A percentile compares a stretch with the other conserved stretches of the same genome.
Evolutionary conservation across 768 basidiomycete genomes (phyloP).

Genomic region (Boletus eberwhitei): DNA sequence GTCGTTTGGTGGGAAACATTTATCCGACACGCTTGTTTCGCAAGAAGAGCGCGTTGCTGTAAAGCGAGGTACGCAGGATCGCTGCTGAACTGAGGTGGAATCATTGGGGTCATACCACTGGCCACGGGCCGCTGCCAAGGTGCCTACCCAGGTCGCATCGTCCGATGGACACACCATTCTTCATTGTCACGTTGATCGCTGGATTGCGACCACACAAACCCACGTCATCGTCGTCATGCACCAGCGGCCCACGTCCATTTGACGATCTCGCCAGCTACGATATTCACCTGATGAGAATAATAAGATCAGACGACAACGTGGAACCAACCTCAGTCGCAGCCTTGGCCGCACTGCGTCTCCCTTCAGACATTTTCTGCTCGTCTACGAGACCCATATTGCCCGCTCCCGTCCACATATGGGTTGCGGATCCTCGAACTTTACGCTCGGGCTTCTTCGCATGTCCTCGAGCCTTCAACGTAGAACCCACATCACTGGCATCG

Average conservation of each 20-base stretch:
- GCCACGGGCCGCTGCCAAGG: no score
- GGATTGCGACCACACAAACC: no score
- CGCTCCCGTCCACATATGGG: constrained; percentile 30
- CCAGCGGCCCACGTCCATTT: constrained; percentile 66
- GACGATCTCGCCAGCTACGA: constrained; percentile 78
- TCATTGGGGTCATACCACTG: neutral
- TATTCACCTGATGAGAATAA: constrained; percentile 2
- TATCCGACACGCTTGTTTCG: neutral
- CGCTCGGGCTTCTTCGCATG: constrained; percentile 56
- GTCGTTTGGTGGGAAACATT: constrained; percentile 80
- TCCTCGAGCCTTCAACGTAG: constrained; percentile 22
- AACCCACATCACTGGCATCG: neutral
- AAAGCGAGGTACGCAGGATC: neutral
- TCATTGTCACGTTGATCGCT: no score
- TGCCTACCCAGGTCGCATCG: no score
- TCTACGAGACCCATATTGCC: constrained; percentile 31
- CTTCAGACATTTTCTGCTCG: constrained; percentile 61
- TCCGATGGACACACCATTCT: no score
- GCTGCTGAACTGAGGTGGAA: neutral
- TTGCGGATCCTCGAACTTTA: constrained; percentile 60
- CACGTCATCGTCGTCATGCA: constrained; percentile 44
- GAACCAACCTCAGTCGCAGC: constrained; percentile 74
- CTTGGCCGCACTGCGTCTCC: constrained; percentile 72
- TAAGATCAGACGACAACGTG: neutral
- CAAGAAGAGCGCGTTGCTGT: neutral